Conservation (phyloP, 2,329 filamentous ascomycete species). For the Blumeria hordei region DNA sequence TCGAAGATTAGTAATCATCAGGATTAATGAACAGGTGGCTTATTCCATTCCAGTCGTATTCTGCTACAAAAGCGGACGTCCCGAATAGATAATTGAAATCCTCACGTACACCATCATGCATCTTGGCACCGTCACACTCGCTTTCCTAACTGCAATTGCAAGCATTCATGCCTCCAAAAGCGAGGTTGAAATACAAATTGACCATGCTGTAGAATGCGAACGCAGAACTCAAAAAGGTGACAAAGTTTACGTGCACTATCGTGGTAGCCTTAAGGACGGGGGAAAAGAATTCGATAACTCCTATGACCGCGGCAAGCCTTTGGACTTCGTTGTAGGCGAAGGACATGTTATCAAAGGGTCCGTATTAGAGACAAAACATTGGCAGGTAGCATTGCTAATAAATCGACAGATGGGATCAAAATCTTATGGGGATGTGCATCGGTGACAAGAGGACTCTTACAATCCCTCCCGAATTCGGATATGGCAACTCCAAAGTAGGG, state of each 20-base stretch:
- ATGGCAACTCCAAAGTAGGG: constrained; percentile 51
- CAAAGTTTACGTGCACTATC: constrained; percentile 68
- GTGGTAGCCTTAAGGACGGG: constrained; percentile 48
- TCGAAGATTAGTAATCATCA: no score
- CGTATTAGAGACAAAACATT: constrained; percentile 13
- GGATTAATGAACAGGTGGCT: no score
- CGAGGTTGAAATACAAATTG: constrained; percentile 51
- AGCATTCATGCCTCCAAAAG: constrained; percentile 9
- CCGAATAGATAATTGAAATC: no score
- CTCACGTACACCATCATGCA: constrained; percentile 8
- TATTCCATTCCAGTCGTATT: no score
- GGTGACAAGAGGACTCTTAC: constrained; percentile 79
- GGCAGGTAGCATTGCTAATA: neutral
- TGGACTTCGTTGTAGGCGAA: constrained; percentile 55
- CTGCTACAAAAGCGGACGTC: no score
- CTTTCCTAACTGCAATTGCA: constrained; percentile 10
- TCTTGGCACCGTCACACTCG: constrained; percentile 12
- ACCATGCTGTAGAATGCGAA: constrained; percentile 48
- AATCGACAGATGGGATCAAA: constrained; percentile 54
- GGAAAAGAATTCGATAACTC: constrained; percentile 68
- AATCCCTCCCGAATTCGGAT: constrained; percentile 68
- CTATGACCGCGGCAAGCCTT: constrained; percentile 54
- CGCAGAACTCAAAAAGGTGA: constrained; percentile 59
- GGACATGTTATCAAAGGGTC: constrained; percentile 79
- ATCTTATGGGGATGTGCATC: constrained; percentile 80